phyloP scores from a whole-genome alignment of 331 rosid genomes.

The Saraca asoca region DNA sequence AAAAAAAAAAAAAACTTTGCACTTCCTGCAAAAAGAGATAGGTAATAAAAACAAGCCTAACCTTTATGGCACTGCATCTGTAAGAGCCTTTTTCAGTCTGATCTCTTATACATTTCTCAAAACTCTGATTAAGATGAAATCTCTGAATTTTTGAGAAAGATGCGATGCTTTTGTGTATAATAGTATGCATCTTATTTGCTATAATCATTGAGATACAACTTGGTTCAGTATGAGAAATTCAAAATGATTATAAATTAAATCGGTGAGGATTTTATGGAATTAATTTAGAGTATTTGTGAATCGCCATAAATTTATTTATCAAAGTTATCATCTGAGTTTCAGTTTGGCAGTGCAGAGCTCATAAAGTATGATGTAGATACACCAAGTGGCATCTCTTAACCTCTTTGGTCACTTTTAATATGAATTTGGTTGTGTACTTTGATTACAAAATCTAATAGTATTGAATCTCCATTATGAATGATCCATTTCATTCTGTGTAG shows the following conservation, averaged over 20 bases:
- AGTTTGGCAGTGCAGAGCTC: background rate
- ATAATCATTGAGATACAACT: background rate
- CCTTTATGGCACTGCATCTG: background rate
- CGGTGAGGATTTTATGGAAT: background rate
- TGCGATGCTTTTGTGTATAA: background rate
- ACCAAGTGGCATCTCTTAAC: background rate
- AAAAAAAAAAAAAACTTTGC: background rate
- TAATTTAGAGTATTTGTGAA: background rate
- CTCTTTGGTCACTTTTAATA: background rate
- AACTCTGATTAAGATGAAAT: background rate
- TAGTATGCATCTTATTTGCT: background rate
- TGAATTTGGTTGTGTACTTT: background rate
- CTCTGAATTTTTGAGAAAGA: background rate
- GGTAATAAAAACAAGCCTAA: background rate
- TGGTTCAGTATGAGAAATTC: background rate
- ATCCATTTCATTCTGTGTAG: background rate
- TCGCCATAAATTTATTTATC: background rate
- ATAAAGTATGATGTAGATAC: background rate
- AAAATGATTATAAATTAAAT: background rate
- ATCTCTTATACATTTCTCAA: background rate
- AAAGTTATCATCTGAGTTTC: conserved; percentile 17
- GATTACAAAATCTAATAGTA: background rate
- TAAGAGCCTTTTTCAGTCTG: background rate
- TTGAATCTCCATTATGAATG: background rate
- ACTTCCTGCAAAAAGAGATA: background rate